Conservation (phyloP, 441 rosid species). For the Euphorbia corollata region DNA sequence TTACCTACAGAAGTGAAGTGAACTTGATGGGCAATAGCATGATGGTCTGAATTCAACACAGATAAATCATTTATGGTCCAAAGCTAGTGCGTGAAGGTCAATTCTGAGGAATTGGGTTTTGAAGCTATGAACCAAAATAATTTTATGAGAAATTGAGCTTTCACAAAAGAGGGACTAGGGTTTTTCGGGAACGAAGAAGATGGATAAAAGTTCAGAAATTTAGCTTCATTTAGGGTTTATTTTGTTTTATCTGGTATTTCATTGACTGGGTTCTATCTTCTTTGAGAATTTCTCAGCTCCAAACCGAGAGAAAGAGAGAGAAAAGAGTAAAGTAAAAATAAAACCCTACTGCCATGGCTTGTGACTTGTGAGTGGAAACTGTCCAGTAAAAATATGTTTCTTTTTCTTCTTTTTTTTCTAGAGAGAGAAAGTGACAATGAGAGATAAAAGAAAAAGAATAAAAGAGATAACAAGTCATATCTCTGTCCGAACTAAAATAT, state of each 20-base stretch:
- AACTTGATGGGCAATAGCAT: constrained; percentile 48
- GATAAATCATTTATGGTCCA: constrained; percentile 22
- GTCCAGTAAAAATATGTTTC: constrained; percentile 19
- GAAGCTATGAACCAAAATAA: constrained; percentile 17
- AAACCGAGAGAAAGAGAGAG: constrained; percentile 19
- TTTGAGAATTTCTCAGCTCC: constrained; percentile 29
- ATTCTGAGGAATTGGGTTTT: constrained; percentile 19
- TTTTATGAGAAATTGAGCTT: constrained; percentile 23
- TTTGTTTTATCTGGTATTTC: constrained; percentile 29
- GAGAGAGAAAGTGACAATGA: no score
- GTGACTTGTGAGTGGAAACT: constrained; percentile 23
- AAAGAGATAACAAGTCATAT: neutral
- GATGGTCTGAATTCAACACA: constrained; percentile 38
- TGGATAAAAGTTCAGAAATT: constrained; percentile 21
- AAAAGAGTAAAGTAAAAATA: constrained; percentile 42
- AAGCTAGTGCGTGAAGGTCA: constrained; percentile 28
- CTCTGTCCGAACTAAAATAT: constrained; percentile 1
- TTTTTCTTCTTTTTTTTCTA: neutral
- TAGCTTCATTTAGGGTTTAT: constrained; percentile 27
- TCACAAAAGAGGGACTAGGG: constrained; percentile 26
- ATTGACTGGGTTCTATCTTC: constrained; percentile 32
- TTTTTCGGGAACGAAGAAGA: constrained; percentile 15
- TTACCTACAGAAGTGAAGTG: constrained; percentile 44
- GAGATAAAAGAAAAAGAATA: neutral
- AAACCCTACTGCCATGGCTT: constrained; percentile 47